A percentile compares a stretch with the other conserved stretches of the same genome.
phyloP scores from a whole-genome alignment of 805 yeast species.

The Yarrowia bubula region DNA sequence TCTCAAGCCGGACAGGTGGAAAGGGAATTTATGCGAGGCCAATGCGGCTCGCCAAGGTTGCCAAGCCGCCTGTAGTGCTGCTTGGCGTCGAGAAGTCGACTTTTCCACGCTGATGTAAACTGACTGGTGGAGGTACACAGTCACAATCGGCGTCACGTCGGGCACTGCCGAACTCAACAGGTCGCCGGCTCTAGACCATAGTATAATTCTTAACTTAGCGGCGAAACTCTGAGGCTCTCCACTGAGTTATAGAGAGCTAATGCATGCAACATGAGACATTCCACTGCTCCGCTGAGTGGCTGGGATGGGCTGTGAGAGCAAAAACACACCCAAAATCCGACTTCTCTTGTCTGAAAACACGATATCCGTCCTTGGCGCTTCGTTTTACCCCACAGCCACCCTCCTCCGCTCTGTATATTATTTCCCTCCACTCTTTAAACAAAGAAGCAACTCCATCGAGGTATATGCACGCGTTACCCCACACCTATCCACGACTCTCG shows the following conservation, averaged over 20 bases:
- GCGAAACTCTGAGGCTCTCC: no score
- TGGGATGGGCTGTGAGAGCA: no score
- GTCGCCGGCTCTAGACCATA: neutral
- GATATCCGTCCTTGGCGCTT: no score
- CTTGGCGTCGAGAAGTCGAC: constrained; percentile 15
- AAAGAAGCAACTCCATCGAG: constrained; percentile 4
- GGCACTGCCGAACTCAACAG: neutral
- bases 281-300: neutral
- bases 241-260: neutral
- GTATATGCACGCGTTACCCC: constrained; percentile 14
- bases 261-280: constrained; percentile 5
- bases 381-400: no score
- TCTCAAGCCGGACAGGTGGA: neutral
- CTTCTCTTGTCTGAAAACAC: no score
- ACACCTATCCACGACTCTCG: neutral
- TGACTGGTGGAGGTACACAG: no score
- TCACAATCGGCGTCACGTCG: no score
- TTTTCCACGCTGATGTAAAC: neutral
- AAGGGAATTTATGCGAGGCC: neutral
- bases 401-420: no score
- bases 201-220: neutral
- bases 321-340: no score
- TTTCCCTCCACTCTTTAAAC: neutral
- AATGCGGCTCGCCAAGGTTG: constrained; percentile 7
- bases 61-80: neutral